phyloP scores from a whole-genome alignment of 768 basidiomycete genomes.

The Hericium rajendrae region DNA sequence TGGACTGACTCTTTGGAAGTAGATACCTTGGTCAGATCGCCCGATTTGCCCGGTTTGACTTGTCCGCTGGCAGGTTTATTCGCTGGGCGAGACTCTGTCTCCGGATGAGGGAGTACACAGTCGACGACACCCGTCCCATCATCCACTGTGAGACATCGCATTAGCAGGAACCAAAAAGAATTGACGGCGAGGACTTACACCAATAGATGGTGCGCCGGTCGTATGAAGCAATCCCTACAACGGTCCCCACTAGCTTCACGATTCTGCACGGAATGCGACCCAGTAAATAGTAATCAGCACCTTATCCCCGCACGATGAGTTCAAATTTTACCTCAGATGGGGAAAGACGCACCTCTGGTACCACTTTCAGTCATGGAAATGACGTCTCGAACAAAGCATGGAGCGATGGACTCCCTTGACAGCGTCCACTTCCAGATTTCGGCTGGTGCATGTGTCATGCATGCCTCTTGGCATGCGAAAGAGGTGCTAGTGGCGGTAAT shows the following conservation, averaged over 20 bases:
- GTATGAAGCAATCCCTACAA: slow-evolving; percentile 52
- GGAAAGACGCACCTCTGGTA: slow-evolving; percentile 1
- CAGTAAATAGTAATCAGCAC: slow-evolving; percentile 58
- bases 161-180: not conserved
- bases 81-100: slow-evolving; percentile 13
- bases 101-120: slow-evolving; percentile 38
- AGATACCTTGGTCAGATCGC: not conserved
- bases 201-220: slow-evolving; percentile 54
- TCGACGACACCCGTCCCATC: slow-evolving; percentile 71
- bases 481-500: not conserved
- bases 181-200: slow-evolving; percentile 26
- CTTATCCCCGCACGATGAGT: slow-evolving; percentile 21
- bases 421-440: not conserved
- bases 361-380: not conserved
- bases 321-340: not conserved
- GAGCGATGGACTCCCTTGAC: not conserved
- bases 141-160: slow-evolving; percentile 43
- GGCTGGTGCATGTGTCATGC: not conserved
- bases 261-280: slow-evolving; percentile 62
- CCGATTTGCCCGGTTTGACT: not conserved
- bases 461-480: not conserved
- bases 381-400: slow-evolving; percentile 1
- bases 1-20: not conserved
- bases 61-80: slow-evolving; percentile 1
- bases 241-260: slow-evolving; percentile 49